Evolutionary conservation across 192 early-diverging fungal genomes (phyloP).

Genomic region (Dissophora globulifera): DNA sequence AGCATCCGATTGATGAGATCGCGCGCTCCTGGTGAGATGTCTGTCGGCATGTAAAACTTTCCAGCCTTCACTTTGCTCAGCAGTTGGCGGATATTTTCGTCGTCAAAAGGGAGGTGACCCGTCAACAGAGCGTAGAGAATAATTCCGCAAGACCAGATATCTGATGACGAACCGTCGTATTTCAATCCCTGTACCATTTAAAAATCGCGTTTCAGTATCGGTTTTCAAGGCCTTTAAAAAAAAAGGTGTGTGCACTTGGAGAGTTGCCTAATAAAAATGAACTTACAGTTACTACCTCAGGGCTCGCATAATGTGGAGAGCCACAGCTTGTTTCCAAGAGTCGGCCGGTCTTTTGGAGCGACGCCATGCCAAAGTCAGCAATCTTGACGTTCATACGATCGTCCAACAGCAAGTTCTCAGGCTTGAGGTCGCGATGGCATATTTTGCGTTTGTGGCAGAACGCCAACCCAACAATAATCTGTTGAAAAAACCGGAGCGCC

Average conservation of each 20-base stretch:
- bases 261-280: too few relatives aligned
- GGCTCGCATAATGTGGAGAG: conserved; percentile 79
- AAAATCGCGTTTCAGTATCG: too few relatives aligned
- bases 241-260: too few relatives aligned
- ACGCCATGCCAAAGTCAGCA: conserved; percentile 74
- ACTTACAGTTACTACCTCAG: conserved; percentile 66
- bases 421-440: conserved; percentile 72
- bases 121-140: conserved; percentile 82
- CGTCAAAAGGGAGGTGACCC: conserved; percentile 79
- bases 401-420: conserved; percentile 66
- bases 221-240: too few relatives aligned
- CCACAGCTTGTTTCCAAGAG: conserved; percentile 72
- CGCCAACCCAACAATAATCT: conserved; percentile 64
- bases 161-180: conserved; percentile 77
- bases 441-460: conserved; percentile 75
- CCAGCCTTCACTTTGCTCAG: conserved; percentile 59
- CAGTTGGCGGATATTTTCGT: conserved; percentile 49
- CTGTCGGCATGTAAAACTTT: conserved; percentile 62
- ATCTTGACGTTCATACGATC: conserved; percentile 66
- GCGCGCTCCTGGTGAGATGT: conserved; percentile 60
- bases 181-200: conserved; percentile 62
- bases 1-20: conserved; percentile 63
- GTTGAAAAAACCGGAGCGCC: conserved; percentile 62
- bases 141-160: conserved; percentile 86
- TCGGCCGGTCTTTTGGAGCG: conserved; percentile 58